phyloP scores from a whole-genome alignment of 805 yeast genomes.

The Myxozyma udenii region DNA sequence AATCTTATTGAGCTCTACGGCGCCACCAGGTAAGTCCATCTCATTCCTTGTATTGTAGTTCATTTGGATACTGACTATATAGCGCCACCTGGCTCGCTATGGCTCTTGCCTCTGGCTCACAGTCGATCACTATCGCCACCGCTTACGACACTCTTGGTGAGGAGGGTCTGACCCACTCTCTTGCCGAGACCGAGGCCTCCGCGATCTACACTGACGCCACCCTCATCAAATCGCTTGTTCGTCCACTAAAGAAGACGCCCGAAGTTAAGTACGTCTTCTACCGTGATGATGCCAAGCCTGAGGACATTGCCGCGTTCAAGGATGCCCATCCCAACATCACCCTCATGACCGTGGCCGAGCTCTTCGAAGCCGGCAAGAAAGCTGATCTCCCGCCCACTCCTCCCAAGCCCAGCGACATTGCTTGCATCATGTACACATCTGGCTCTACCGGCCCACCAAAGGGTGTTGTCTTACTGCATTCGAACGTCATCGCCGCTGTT shows the following conservation, averaged over 20 bases:
- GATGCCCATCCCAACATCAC: constrained; percentile 73
- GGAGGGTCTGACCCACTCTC: constrained; percentile 69
- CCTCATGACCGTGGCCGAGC: constrained; percentile 61
- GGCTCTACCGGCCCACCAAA: constrained; percentile 85
- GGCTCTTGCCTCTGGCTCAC: constrained; percentile 57
- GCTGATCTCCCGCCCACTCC: constrained; percentile 44
- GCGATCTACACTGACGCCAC: constrained; percentile 83
- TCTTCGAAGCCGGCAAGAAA: constrained; percentile 56
- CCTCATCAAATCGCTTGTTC: constrained; percentile 61
- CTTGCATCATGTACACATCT: constrained; percentile 83
- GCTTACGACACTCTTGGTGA: constrained; percentile 96
- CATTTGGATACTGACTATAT: neutral
- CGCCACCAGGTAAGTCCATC: constrained; percentile 47
- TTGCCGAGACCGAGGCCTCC: constrained; percentile 72
- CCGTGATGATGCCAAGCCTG: constrained; percentile 46
- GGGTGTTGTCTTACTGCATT: constrained; percentile 70
- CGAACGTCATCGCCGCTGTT: constrained; percentile 74
- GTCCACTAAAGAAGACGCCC: constrained; percentile 65
- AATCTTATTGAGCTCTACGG: constrained; percentile 78
- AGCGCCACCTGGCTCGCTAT: constrained; percentile 27
- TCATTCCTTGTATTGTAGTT: neutral
- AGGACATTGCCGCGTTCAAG: constrained; percentile 50
- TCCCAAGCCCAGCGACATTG: constrained; percentile 57
- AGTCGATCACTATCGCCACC: constrained; percentile 81
- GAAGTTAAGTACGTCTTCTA: constrained; percentile 68